Conservation (phyloP, 176 grass and related monocot genomes). For the Oryza meyeriana region DNA sequence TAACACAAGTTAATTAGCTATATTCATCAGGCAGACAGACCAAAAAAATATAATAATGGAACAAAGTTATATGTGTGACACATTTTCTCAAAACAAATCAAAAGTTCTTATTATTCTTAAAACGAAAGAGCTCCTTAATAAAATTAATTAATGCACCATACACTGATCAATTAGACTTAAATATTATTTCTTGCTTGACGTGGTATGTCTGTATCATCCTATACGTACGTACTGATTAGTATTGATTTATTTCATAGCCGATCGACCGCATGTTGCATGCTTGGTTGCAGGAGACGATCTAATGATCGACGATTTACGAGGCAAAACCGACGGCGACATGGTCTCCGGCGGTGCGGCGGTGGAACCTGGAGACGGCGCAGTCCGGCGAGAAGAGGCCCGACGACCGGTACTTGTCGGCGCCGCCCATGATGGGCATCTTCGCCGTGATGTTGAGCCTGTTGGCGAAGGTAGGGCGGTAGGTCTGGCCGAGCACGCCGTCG, state of each 20-base stretch:
- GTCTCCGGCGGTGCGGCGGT: not conserved
- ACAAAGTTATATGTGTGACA: not conserved
- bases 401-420: slow-evolving; percentile 15
- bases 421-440: slow-evolving; percentile 43
- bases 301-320: not conserved
- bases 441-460: slow-evolving; percentile 19
- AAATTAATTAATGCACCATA: not conserved
- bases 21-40: not conserved
- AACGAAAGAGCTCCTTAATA: not conserved
- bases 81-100: not conserved
- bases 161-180: not conserved
- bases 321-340: not conserved
- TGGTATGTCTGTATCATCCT: not conserved
- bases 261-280: not conserved
- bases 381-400: slow-evolving; percentile 16
- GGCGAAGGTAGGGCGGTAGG: not conserved
- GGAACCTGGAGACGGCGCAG: slow-evolving; percentile 9
- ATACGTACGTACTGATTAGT: not conserved
- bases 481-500: slow-evolving; percentile 41
- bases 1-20: not conserved
- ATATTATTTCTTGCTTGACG: not conserved
- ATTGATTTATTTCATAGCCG: not conserved
- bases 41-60: not conserved
- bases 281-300: not conserved
- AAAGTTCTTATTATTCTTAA: not conserved